Percentiles rank a stretch among this genome's conserved stretches.
Conservation (phyloP, 305 asterid genomes). For the Fraxinus baroniana region DNA sequence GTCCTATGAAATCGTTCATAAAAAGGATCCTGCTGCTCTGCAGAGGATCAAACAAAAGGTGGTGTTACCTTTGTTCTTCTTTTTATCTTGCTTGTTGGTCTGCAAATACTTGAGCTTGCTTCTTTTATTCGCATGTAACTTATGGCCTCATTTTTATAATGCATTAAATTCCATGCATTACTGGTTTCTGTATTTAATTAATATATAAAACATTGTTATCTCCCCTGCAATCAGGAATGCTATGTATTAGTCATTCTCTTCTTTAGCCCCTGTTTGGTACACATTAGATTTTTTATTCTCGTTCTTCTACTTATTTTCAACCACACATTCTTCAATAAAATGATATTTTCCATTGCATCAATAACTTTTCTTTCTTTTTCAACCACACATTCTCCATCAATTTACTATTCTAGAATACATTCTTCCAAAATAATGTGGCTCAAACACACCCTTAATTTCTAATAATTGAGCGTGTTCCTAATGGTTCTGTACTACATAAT, state of each 20-base stretch:
- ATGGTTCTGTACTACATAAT: background rate
- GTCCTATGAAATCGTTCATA: constrained; percentile 87
- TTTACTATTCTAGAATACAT: too few species aligned
- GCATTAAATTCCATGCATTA: background rate
- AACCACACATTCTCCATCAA: too few species aligned
- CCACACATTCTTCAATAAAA: too few species aligned
- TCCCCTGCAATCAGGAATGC: background rate
- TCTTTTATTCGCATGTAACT: background rate
- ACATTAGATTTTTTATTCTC: too few species aligned
- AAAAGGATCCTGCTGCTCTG: constrained; percentile 80
- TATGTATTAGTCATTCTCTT: background rate
- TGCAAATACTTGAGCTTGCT: constrained; percentile 3
- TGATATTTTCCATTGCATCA: too few species aligned
- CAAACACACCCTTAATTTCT: background rate
- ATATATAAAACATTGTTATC: background rate
- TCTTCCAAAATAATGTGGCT: too few species aligned
- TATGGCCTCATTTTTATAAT: background rate
- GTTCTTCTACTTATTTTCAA: too few species aligned
- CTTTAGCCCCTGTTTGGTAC: background rate
- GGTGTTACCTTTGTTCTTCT: constrained; percentile 20
- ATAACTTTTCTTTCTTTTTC: too few species aligned
- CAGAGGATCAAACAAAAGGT: constrained; percentile 98
- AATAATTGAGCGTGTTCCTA: background rate
- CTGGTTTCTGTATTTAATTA: background rate
- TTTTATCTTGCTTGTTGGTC: constrained; percentile 11